Conservation (phyloP, 805 yeast species). For the Vanderwaltozyma verrucispora region DNA sequence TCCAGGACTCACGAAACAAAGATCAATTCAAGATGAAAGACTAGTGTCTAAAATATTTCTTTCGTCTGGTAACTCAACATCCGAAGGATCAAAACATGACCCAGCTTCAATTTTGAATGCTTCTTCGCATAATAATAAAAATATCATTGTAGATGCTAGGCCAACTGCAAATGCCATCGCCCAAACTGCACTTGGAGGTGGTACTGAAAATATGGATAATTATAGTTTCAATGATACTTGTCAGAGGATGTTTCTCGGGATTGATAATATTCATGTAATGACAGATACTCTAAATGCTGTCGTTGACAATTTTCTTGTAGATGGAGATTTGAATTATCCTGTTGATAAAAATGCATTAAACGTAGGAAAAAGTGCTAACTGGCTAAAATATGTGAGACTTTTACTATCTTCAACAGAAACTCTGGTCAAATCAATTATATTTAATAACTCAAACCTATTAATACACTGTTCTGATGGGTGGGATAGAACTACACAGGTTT, state of each 20-base stretch:
- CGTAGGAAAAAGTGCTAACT: slow-evolving; percentile 43
- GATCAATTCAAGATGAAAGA: slow-evolving; percentile 88
- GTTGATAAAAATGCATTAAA: slow-evolving; percentile 47
- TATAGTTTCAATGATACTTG: slow-evolving; percentile 48
- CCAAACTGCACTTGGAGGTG: slow-evolving; percentile 96
- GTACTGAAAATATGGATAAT: slow-evolving; percentile 86
- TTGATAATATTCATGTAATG: slow-evolving; percentile 94
- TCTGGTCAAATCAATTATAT: slow-evolving; percentile 70
- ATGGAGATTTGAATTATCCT: slow-evolving; percentile 50
- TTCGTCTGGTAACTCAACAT: slow-evolving; percentile 35
- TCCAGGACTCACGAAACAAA: slow-evolving; percentile 76
- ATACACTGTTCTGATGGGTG: slow-evolving; percentile 98
- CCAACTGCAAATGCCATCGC: slow-evolving; percentile 95
- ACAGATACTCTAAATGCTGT: slow-evolving; percentile 67
- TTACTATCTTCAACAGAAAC: slow-evolving; percentile 68
- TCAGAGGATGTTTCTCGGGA: slow-evolving; percentile 69
- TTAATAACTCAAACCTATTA: slow-evolving; percentile 71
- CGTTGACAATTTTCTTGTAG: slow-evolving; percentile 45
- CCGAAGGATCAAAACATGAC: too few relatives aligned
- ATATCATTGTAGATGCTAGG: slow-evolving; percentile 81
- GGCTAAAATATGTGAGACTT: slow-evolving; percentile 66
- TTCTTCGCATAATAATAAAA: slow-evolving; percentile 30
- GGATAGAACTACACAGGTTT: slow-evolving; percentile 91
- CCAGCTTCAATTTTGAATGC: slow-evolving; percentile 5
- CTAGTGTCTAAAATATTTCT: slow-evolving; percentile 63